Evolutionary conservation across 1,284 basidiomycete species (phyloP).

Genomic region (Apiotrichum laibachii): DNA sequence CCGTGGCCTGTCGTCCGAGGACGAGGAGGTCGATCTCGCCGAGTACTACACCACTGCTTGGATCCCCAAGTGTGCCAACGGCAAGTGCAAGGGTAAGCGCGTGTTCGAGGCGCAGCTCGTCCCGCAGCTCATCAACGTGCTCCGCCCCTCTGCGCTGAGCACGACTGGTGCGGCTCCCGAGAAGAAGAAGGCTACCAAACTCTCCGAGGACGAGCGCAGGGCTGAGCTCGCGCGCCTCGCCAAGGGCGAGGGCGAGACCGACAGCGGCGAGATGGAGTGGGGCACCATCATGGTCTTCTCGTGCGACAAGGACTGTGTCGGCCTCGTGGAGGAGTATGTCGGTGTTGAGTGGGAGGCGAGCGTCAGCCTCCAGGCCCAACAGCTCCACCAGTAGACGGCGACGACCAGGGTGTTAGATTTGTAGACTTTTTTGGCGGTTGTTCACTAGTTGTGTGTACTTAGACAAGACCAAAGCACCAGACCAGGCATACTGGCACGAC

Average conservation of each 20-base stretch:
- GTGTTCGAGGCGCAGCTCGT: conserved; percentile 52
- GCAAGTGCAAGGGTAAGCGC: conserved; percentile 40
- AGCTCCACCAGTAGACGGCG: neutral
- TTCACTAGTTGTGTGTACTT: neutral
- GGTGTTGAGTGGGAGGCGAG: conserved; percentile 50
- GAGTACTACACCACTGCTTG: conserved; percentile 31
- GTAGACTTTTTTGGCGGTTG: neutral
- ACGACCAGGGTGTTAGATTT: neutral
- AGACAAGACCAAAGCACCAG: neutral
- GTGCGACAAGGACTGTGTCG: conserved; percentile 49
- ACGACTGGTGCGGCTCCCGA: conserved; percentile 10
- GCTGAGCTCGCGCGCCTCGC: conserved; percentile 40
- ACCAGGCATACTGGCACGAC: too few relatives aligned
- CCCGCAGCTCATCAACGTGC: conserved; percentile 46
- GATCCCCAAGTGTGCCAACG: conserved; percentile 42
- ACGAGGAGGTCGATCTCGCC: conserved; percentile 38
- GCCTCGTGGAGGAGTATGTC: conserved; percentile 50
- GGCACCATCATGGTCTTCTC: conserved; percentile 50
- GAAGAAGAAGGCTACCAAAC: conserved; percentile 5
- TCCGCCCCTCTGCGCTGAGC: conserved; percentile 37
- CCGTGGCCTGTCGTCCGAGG: conserved; percentile 29
- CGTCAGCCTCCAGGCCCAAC: neutral
- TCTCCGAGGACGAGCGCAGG: conserved; percentile 42
- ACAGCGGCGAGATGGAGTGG: conserved; percentile 50
- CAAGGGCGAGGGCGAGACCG: conserved; percentile 17